Base-by-base conservation (phyloP, 2,329 filamentous ascomycete species). In the Ilyonectria sp. region DNA sequence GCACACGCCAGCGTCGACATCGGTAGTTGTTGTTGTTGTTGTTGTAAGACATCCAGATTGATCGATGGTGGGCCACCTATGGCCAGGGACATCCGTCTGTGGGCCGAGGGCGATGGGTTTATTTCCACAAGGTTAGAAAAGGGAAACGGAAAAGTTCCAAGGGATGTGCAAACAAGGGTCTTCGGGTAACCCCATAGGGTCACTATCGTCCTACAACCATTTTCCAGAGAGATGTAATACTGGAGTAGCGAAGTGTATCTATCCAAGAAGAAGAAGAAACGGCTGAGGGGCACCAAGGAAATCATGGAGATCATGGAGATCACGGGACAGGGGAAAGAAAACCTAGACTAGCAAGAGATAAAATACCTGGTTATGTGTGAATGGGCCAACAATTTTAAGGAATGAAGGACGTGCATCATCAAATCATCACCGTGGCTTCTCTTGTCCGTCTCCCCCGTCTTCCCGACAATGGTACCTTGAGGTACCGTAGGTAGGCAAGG, bases 321-420 rank as follows among this genome's bases (percentile, higher is more conserved):
- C 61, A 47, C 54, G 40, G 35, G 61, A 40, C 61, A 58, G 54
- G 54, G 49, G 54, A 58, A 40, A n/a, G 54, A 58, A 40, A n/a
- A 19, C 49, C 40, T 47, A 50, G 19, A 46, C 37, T 47, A 29
- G 26, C 58, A 54, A 37, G 59, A 55, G 43, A 50, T 29, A 54
- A 21, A 21, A 21, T 21, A 21, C 21, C 21, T 21, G 21, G 58
- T 21, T 19, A 63, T 33, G 40, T 35, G 21, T 46, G 26, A 46
- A 47, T 43, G 33, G 15, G 29, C 31, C n/a, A 19, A 17, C 31
- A 13, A 46, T 31, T 58, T 43, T 33, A 9, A 46, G 37, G 26
- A 46, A 35, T 33, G 55, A 31, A 59, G 19, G 29, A 19, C 19
- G 6, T 40, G 44, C 13, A 47, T 10, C 56, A 13, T 49, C 56